These are phyloP conservation scores for Aspergillus japonicus DNA, from an alignment of 2,329 filamentous ascomycete genomes.

Conservation along the genomic window DNA sequence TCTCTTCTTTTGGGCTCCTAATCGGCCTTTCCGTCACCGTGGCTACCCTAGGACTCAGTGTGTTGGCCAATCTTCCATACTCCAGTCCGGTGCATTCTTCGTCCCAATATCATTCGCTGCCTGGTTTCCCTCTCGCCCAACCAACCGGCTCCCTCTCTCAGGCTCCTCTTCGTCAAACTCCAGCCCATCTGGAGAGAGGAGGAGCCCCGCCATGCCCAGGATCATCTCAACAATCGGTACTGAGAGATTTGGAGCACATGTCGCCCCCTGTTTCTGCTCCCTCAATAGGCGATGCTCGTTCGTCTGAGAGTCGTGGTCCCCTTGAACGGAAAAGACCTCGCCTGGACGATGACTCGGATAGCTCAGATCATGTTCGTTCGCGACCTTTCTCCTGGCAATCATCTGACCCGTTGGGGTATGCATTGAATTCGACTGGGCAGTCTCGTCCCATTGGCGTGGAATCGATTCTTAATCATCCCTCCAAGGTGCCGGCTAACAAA, in stretches of 20 bases:
- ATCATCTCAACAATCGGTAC: conserved; percentile 24
- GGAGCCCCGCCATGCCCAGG: conserved; percentile 40
- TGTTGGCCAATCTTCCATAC: conserved; percentile 34
- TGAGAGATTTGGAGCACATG: conserved; percentile 40
- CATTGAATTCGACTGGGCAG: conserved; percentile 26
- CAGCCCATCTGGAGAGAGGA: conserved; percentile 39
- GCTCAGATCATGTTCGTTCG: conserved; percentile 28
- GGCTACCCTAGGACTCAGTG: conserved; percentile 42
- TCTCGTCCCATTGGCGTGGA: conserved; percentile 42
- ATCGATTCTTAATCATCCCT: conserved; percentile 41
- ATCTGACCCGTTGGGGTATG: conserved; percentile 37
- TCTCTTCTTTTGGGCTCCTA: conserved; percentile 6
- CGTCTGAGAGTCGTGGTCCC: conserved; percentile 19
- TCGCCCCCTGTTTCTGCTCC: conserved; percentile 35
- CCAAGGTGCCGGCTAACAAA: conserved; percentile 24
- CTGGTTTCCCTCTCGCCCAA: conserved; percentile 25
- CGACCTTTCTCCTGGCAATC: conserved; percentile 39
- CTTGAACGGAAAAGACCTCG: conserved; percentile 27
- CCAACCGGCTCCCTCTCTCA: conserved; percentile 39
- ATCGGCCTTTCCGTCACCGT: conserved; percentile 31
- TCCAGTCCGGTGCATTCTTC: conserved; percentile 32
- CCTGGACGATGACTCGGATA: conserved; percentile 19
- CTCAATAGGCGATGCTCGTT: conserved; percentile 29
- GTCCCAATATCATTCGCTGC: conserved; percentile 33
- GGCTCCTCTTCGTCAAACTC: conserved; percentile 32